Conservation (phyloP, 176 grass and related monocot genomes). For the Oryza nivara region DNA sequence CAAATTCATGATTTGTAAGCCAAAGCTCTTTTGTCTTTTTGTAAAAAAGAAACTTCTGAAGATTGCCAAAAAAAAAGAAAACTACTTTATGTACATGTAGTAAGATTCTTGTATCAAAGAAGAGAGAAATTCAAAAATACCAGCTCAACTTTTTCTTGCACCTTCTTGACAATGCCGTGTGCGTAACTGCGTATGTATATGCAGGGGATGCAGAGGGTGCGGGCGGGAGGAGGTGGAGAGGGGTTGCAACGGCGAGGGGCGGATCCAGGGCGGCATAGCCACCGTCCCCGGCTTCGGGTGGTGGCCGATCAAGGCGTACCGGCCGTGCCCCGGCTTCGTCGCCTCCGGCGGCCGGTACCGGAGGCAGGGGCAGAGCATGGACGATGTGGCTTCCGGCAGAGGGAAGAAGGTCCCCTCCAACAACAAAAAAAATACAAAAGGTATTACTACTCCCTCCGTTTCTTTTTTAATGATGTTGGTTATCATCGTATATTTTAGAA, state of each 20-base stretch:
- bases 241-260: conserved; percentile 90
- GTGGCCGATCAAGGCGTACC: conserved; percentile 95
- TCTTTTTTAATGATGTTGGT: no score
- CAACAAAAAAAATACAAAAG: conserved; percentile 41
- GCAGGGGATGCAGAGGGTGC: conserved; percentile 74
- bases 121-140: no score
- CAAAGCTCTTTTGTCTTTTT: not conserved
- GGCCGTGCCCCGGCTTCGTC: conserved; percentile 82
- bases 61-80: not conserved
- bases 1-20: not conserved
- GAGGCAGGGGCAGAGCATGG: conserved; percentile 89
- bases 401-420: conserved; percentile 39
- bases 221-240: conserved; percentile 65
- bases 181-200: not conserved
- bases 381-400: conserved; percentile 77
- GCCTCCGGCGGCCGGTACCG: conserved; percentile 83
- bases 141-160: no score
- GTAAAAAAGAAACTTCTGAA: not conserved
- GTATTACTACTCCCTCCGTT: not conserved
- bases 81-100: not conserved
- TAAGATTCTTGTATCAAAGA: not conserved
- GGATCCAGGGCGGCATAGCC: conserved; percentile 93
- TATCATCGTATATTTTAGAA: no score
- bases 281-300: conserved; percentile 83
- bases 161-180: not conserved